phyloP scores from a whole-genome alignment of 495 filamentous ascomycete genomes.

The Penicillium turbatum region DNA sequence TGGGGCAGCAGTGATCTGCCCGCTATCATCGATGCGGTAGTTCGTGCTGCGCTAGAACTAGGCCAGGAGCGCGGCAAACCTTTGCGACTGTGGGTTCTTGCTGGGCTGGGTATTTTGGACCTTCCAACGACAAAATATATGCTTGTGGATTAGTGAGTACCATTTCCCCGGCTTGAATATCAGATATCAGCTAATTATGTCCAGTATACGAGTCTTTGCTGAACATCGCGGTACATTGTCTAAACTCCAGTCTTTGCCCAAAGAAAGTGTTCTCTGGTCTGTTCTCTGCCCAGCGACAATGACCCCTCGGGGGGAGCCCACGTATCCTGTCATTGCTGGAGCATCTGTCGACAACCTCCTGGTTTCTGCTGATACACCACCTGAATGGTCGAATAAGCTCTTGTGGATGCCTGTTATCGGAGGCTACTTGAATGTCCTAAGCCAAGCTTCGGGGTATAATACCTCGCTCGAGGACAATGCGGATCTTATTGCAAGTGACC shows the following conservation, averaged over 20 bases:
- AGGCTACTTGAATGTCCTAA: slow-evolving; percentile 12
- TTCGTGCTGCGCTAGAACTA: slow-evolving; percentile 22
- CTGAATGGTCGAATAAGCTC: slow-evolving; percentile 13
- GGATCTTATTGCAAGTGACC: slow-evolving; percentile 35
- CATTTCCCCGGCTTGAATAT: background rate
- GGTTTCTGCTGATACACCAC: slow-evolving; percentile 12
- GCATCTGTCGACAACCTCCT: slow-evolving; percentile 22
- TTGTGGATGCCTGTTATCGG: slow-evolving; percentile 20
- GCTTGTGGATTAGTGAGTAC: slow-evolving; percentile 29
- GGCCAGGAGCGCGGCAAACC: slow-evolving; percentile 21
- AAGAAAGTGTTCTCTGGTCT: slow-evolving; percentile 28
- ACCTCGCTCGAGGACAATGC: slow-evolving; percentile 30
- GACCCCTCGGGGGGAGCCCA: slow-evolving; percentile 16
- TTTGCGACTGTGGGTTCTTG: slow-evolving; percentile 32
- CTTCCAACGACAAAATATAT: slow-evolving; percentile 17
- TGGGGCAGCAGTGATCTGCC: slow-evolving; percentile 23
- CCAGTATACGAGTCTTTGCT: slow-evolving; percentile 22
- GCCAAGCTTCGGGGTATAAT: slow-evolving; percentile 18
- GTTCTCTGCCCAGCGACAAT: slow-evolving; percentile 24
- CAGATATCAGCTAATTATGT: background rate
- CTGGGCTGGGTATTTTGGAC: slow-evolving; percentile 23
- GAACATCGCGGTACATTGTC: slow-evolving; percentile 27
- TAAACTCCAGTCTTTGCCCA: slow-evolving; percentile 19
- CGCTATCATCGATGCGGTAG: slow-evolving; percentile 27
- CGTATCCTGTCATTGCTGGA: slow-evolving; percentile 12